A percentile compares a stretch with the other conserved stretches of the same genome.
These are phyloP conservation scores for Aphanocladium album DNA, from an alignment of 2,329 filamentous ascomycete species.

Conservation along the genomic window DNA sequence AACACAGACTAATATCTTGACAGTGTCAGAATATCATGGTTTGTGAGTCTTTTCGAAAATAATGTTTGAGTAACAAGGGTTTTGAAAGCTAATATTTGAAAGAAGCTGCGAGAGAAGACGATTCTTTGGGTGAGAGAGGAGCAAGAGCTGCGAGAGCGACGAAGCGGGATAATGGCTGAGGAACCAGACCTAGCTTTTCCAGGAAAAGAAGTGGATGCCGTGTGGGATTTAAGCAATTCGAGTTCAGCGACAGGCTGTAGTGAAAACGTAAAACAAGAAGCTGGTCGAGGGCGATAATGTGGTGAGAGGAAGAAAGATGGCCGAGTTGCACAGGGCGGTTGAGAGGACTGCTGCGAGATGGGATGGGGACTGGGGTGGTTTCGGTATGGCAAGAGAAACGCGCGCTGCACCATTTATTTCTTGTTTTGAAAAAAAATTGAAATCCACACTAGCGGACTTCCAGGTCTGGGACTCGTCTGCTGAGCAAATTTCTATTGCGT, in stretches of 20 bases:
- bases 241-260: not conserved
- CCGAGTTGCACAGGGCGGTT: conserved; percentile 1
- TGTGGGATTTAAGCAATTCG: not conserved
- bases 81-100: not conserved
- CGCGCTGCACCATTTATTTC: not conserved
- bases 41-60: not conserved
- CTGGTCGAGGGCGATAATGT: not conserved
- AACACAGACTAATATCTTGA: not conserved
- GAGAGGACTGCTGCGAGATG: not conserved
- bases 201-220: not conserved
- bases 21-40: not conserved
- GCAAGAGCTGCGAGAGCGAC: not conserved
- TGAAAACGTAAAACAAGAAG: not conserved
- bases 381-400: not conserved
- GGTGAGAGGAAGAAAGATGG: too few relatives aligned
- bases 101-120: not conserved
- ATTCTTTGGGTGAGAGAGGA: not conserved
- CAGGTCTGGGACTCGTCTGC: not conserved
- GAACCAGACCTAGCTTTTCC: not conserved
- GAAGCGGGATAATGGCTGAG: not conserved
- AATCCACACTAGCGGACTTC: not conserved
- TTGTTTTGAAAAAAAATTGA: not conserved
- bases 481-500: too few relatives aligned
- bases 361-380: not conserved
- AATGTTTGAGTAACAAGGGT: not conserved